phyloP scores from a whole-genome alignment of 1,139 yeast species.

The Zygoascus sp. region DNA sequence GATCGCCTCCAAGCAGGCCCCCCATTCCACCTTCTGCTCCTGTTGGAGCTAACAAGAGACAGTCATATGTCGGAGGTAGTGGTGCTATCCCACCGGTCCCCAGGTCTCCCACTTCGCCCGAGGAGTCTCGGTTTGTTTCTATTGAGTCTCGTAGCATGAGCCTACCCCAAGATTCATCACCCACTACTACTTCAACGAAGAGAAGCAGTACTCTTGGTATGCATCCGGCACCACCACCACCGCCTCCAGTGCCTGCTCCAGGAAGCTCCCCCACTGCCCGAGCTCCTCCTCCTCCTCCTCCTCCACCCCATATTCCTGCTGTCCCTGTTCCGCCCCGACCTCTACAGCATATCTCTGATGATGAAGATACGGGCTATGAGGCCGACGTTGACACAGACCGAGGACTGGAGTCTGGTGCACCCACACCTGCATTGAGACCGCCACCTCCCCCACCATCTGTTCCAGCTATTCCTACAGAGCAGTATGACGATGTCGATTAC shows the following conservation, averaged over 20 bases:
- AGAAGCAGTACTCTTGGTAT: constrained; percentile 8
- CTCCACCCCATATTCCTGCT: constrained; percentile 16
- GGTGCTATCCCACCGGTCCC: constrained; percentile 31
- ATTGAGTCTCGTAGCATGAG: constrained; percentile 1
- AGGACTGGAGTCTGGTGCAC: constrained; percentile 12
- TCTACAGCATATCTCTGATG: constrained; percentile 20
- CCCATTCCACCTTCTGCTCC: constrained; percentile 13
- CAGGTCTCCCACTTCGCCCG: background rate
- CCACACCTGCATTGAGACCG: constrained; percentile 1
- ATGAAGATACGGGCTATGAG: constrained; percentile 46
- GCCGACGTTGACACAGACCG: constrained; percentile 48
- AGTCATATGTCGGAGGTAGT: constrained; percentile 28
- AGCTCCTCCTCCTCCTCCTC: constrained; percentile 14
- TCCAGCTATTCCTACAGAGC: constrained; percentile 25
- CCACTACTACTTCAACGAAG: constrained; percentile 1
- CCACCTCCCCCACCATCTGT: constrained; percentile 26
- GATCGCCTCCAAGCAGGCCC: constrained; percentile 13
- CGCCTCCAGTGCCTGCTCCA: constrained; percentile 17
- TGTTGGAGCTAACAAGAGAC: constrained; percentile 17
- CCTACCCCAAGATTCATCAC: constrained; percentile 7
- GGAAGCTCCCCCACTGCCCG: constrained; percentile 12
- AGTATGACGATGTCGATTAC: constrained; percentile 4
- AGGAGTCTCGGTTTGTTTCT: background rate
- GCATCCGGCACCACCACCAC: constrained; percentile 20
- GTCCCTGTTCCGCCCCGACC: constrained; percentile 13